These are phyloP conservation scores for Aspergillus candidus DNA, from an alignment of 2,329 filamentous ascomycete species.

Conservation along the genomic window DNA sequence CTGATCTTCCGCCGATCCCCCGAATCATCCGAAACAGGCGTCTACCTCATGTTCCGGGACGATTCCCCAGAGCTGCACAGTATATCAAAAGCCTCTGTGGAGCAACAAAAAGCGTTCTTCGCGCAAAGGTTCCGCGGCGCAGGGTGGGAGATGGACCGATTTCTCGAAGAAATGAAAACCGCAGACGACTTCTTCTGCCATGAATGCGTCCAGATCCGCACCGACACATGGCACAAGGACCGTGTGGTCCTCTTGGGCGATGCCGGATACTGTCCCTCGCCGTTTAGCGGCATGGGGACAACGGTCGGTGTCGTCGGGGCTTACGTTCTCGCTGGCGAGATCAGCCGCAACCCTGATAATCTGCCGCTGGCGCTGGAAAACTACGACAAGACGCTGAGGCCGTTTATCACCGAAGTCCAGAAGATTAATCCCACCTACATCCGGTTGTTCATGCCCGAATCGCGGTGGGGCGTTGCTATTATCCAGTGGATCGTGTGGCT, in stretches of 20 bases:
- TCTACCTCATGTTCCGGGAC: slow-evolving; percentile 16
- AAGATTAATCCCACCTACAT: slow-evolving; percentile 11
- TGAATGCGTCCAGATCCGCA: slow-evolving; percentile 30
- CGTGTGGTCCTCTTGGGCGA: slow-evolving; percentile 38
- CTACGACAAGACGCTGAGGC: slow-evolving; percentile 20
- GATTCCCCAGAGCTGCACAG: slow-evolving; percentile 7
- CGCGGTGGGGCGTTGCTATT: slow-evolving; percentile 15
- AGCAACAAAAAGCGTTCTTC: slow-evolving; percentile 24
- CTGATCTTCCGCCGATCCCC: slow-evolving; percentile 20
- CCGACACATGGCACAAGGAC: slow-evolving; percentile 24
- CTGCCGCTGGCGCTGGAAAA: slow-evolving; percentile 14
- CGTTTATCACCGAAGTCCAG: slow-evolving; percentile 19
- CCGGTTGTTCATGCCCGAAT: slow-evolving; percentile 11
- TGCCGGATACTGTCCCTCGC: slow-evolving; percentile 33
- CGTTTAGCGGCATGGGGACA: slow-evolving; percentile 33
- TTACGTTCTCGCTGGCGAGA: slow-evolving; percentile 53
- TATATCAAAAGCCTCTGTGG: slow-evolving; percentile 10
- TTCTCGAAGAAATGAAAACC: slow-evolving; percentile 35
- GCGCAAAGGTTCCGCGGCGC: slow-evolving; percentile 27
- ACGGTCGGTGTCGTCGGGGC: slow-evolving; percentile 36
- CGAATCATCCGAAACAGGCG: slow-evolving; percentile 16
- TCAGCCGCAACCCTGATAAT: slow-evolving; percentile 20
- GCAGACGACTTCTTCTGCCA: slow-evolving; percentile 43
- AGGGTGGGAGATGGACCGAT: slow-evolving; percentile 33
- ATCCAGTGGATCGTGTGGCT: slow-evolving; percentile 11